Evolutionary conservation across 2,329 filamentous ascomycete species (phyloP), one percentile per base, ranked within the genome.

Genomic region (Xylaria hypoxylon): DNA sequence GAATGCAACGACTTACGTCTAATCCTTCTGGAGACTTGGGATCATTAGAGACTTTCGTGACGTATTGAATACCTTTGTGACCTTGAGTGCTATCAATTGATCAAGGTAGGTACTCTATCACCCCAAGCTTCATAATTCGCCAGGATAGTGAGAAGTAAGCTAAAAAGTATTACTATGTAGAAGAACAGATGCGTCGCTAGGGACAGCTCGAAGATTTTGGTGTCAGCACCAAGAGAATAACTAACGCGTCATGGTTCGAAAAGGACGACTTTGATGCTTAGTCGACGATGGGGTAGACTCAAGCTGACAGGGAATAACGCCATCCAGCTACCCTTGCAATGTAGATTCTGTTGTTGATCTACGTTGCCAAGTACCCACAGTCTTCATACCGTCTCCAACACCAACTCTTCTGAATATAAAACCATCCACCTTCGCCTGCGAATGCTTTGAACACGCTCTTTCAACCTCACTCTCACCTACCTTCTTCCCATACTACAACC

Each of bases 331-430:
- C 60, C 44, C 60, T 57, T 22, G 42, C 52, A 33, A 33, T 40
- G 42, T 53, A 38, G 59, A 28, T 47, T 38, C 40, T 22, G 17
- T 38, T n/a, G n/a, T n/a, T n/a, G n/a, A n/a, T n/a, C n/a, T n/a
- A n/a, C n/a, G 50, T 42, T 56, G 31, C 11, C 19, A 33, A 24
- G 47, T 33, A 17, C n/a, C 26, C 26, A 38, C 5, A 56, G 51
- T 50, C 19, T 24, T 50, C 5, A 7, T 6, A 44, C 17, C 50
- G 24, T 31, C 24, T 17, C 28, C 28, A 19, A 48, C 33, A 15
- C 4, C 26, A 55, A 26, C 33, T 44, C n/a, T 42, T 35, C 8
- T 42, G 31, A 42, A 62, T 62, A 62, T 57, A 62, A 62, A 57
- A 44, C 19, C 22, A 42, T 50, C 24, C 11, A 33, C 31, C 28